These are phyloP conservation scores for Caryopteris hybrid DNA, from an alignment of 305 asterid genomes.

Conservation along the genomic window DNA sequence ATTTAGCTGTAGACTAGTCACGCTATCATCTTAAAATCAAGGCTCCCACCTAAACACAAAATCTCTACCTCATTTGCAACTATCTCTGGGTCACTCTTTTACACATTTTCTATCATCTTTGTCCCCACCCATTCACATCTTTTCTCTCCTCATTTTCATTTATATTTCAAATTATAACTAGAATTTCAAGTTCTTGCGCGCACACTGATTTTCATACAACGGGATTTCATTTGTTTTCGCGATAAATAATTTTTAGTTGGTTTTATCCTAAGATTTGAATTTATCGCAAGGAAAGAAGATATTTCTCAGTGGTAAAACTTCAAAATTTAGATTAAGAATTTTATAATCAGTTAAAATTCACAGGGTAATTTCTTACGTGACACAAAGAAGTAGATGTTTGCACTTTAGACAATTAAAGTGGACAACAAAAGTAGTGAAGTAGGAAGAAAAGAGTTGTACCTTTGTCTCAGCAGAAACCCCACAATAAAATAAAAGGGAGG, in stretches of 20 bases:
- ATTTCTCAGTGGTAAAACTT: no score
- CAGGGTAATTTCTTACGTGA: neutral
- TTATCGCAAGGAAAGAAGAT: no score
- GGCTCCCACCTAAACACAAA: conserved; percentile 13
- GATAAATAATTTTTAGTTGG: no score
- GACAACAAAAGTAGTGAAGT: neutral
- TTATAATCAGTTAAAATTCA: no score
- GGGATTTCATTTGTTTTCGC: no score
- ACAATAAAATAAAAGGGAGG: conserved; percentile 10
- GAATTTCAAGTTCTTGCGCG: no score
- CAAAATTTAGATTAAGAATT: no score
- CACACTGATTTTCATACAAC: no score
- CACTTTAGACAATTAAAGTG: conserved; percentile 2
- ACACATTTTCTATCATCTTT: neutral
- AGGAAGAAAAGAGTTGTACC: conserved; percentile 12
- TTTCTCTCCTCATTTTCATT: no score
- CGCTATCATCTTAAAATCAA: conserved; percentile 14
- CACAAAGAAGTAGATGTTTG: neutral
- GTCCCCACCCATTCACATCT: conserved; percentile 3
- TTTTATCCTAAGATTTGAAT: no score
- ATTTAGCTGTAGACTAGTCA: conserved; percentile 26
- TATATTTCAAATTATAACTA: no score
- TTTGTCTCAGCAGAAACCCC: conserved; percentile 20
- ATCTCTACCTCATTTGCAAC: neutral
- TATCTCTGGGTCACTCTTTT: conserved; percentile 12